Evolutionary conservation across 805 yeast species (phyloP).

Genomic region (Schwanniomyces sp.): DNA sequence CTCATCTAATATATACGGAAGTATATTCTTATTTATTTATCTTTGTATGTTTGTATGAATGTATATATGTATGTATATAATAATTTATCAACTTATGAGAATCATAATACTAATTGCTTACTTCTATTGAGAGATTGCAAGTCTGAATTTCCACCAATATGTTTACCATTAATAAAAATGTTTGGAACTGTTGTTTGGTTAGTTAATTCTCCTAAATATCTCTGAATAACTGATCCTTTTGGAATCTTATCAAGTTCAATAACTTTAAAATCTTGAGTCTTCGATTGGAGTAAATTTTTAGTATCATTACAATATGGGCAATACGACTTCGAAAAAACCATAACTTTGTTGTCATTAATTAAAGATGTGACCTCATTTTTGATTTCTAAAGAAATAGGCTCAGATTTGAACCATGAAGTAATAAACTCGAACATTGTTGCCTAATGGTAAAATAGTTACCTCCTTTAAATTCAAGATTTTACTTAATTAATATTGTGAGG

Average conservation of each 20-base stretch:
- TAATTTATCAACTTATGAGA: not conserved
- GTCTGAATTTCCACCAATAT: conserved; percentile 39
- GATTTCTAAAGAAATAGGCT: conserved; percentile 11
- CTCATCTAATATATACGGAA: not conserved
- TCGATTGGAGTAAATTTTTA: conserved; percentile 15
- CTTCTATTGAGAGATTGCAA: conserved; percentile 24
- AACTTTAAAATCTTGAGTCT: conserved; percentile 19
- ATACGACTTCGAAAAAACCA: conserved; percentile 29
- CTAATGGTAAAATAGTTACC: not conserved
- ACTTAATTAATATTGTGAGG: no score
- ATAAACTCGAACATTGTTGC: conserved; percentile 15
- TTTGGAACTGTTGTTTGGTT: conserved; percentile 39
- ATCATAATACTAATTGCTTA: conserved; percentile 19
- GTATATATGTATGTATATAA: not conserved
- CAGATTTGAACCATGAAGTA: conserved; percentile 14
- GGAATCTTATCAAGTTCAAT: conserved; percentile 25
- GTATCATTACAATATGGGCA: conserved; percentile 30
- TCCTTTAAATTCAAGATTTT: no score
- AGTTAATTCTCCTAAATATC: conserved; percentile 28
- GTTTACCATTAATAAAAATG: conserved; percentile 35
- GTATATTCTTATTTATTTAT: not conserved
- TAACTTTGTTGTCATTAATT: conserved; percentile 13
- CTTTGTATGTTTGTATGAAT: not conserved
- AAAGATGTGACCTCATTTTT: conserved; percentile 7
- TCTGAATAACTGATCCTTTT: conserved; percentile 29